These are phyloP conservation scores for Corymbia calophylla DNA, from an alignment of 441 rosid species.

Conservation along the genomic window DNA sequence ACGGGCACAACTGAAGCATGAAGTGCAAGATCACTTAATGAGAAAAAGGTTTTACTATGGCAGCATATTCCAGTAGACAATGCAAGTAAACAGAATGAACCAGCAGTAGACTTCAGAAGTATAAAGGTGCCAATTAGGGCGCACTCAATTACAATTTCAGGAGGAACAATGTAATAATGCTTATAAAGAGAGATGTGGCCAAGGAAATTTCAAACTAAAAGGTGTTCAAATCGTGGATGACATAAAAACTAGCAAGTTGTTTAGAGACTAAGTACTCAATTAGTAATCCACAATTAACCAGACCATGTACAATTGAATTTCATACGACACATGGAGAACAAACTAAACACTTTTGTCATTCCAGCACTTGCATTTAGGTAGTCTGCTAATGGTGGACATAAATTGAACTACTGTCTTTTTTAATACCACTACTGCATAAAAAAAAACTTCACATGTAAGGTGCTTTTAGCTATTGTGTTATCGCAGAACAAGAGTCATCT, in stretches of 20 bases:
- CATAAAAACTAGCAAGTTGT: neutral
- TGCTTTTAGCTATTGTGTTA: neutral
- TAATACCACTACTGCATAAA: neutral
- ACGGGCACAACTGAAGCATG: constrained; percentile 65
- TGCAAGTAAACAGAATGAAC: neutral
- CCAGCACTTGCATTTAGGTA: neutral
- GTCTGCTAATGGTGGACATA: neutral
- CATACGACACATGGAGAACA: neutral
- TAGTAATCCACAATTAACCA: neutral
- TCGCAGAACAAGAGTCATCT: neutral
- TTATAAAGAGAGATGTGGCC: neutral
- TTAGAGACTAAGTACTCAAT: neutral
- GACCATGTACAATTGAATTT: neutral
- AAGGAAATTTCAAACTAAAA: neutral
- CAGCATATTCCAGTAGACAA: neutral
- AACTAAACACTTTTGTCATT: neutral
- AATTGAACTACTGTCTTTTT: neutral
- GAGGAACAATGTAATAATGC: neutral
- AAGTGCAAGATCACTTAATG: neutral
- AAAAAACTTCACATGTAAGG: neutral
- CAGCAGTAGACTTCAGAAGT: neutral
- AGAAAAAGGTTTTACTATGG: neutral
- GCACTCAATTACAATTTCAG: neutral
- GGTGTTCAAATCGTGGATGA: neutral
- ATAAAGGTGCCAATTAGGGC: neutral